Percentiles rank a stretch among this genome's conserved stretches.
These are phyloP conservation scores for Hypoxylon intermedium DNA, from an alignment of 495 filamentous ascomycete genomes.

Conservation along the genomic window DNA sequence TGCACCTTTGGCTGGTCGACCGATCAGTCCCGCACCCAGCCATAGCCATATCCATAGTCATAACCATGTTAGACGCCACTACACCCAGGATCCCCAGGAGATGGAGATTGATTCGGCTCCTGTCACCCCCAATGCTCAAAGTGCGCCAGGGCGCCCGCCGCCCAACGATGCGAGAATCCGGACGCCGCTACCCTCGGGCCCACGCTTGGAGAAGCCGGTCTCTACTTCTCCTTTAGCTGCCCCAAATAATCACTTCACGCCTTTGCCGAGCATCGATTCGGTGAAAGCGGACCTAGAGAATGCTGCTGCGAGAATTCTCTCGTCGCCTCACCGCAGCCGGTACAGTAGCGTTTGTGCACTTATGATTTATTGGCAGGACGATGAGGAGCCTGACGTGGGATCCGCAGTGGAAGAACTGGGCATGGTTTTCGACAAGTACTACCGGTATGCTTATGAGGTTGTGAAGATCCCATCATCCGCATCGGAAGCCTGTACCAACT, in stretches of 20 bases:
- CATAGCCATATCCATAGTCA: background rate
- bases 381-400: slow-evolving; percentile 45
- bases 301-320: slow-evolving; percentile 49
- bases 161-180: slow-evolving; percentile 54
- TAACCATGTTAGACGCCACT: slow-evolving; percentile 42
- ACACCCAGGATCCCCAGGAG: slow-evolving; percentile 52
- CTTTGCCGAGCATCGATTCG: slow-evolving; percentile 48
- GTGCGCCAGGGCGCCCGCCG: slow-evolving; percentile 41
- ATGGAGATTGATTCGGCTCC: slow-evolving; percentile 50
- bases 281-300: slow-evolving; percentile 51
- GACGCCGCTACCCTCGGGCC: slow-evolving; percentile 56
- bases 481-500: slow-evolving; percentile 48
- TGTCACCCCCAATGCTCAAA: slow-evolving; percentile 30
- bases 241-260: slow-evolving; percentile 32
- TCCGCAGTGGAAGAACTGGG: slow-evolving; percentile 49
- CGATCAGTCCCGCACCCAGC: slow-evolving; percentile 50
- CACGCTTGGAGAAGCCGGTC: slow-evolving; percentile 51
- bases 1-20: slow-evolving; percentile 45
- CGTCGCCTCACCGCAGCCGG: slow-evolving; percentile 50
- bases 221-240: slow-evolving; percentile 37
- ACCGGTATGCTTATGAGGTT: slow-evolving; percentile 51
- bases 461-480: slow-evolving; percentile 50
- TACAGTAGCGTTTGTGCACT: slow-evolving; percentile 53
- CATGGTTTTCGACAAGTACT: slow-evolving; percentile 50
- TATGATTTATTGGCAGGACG: slow-evolving; percentile 57